These are phyloP conservation scores for Avena eriantha DNA, from an alignment of 176 grass and related monocot genomes.

Conservation along the genomic window DNA sequence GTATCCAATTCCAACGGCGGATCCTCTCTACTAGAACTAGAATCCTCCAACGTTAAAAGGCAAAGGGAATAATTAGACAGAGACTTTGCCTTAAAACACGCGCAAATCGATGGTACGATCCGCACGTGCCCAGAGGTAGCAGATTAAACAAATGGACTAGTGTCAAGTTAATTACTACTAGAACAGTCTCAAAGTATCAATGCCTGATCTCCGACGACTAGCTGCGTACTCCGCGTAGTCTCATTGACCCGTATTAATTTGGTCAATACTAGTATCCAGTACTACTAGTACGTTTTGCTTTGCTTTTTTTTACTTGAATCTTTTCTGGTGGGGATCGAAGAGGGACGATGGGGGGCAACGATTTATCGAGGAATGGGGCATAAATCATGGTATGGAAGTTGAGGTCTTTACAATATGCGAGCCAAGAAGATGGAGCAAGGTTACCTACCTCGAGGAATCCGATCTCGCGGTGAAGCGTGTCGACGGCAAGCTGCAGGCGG, in stretches of 20 bases:
- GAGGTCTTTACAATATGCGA: not conserved
- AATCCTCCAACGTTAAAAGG: conserved; percentile 22
- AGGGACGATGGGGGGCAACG: not conserved
- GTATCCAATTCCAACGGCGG: not conserved
- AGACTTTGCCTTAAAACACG: conserved; percentile 30
- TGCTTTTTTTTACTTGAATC: not conserved
- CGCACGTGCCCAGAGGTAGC: conserved; percentile 48
- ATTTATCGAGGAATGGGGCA: not conserved
- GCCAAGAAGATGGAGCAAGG: not conserved
- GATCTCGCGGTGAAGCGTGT: conserved; percentile 61
- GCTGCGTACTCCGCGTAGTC: not conserved
- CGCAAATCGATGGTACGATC: conserved; percentile 52
- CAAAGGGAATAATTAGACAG: conserved; percentile 50
- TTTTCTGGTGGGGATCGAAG: not conserved
- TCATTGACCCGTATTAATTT: not conserved
- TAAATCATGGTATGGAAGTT: not conserved
- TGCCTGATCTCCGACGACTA: not conserved
- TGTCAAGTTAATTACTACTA: not conserved
- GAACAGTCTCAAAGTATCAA: not conserved
- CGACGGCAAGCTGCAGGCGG: conserved; percentile 67
- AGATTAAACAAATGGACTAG: not conserved
- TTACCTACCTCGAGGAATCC: conserved; percentile 58
- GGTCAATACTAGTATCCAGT: not conserved
- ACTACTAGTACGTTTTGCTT: not conserved
- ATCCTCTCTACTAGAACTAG: not conserved